Conservation (phyloP, 345 rosid genomes). For the Linum tenue region DNA sequence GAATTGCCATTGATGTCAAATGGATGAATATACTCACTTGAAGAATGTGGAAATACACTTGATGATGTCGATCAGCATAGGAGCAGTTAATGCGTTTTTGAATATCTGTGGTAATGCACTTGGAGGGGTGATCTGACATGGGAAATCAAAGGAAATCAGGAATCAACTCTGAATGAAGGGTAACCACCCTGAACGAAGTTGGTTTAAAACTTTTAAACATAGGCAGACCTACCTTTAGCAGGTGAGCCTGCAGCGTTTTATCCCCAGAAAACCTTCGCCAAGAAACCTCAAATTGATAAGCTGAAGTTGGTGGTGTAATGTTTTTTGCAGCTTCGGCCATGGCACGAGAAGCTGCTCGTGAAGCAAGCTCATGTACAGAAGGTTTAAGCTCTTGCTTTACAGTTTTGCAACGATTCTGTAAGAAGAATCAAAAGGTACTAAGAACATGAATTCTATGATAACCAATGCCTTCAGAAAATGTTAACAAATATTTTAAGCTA, state of each 20-base stretch:
- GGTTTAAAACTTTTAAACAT: too few relatives aligned
- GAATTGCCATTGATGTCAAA: constrained; percentile 8
- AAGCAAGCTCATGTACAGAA: constrained; percentile 77
- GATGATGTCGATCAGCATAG: constrained; percentile 59
- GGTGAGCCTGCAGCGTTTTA: constrained; percentile 39
- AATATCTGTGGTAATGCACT: constrained; percentile 63
- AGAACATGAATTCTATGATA: too few relatives aligned
- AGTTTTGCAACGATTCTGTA: constrained; percentile 32
- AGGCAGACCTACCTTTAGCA: constrained; percentile 54
- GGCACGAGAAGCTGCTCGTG: constrained; percentile 72
- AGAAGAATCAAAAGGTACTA: not conserved
- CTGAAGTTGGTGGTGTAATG: constrained; percentile 60
- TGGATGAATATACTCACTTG: constrained; percentile 32
- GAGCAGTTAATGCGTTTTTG: constrained; percentile 64
- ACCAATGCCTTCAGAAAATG: not conserved
- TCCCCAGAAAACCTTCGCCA: constrained; percentile 76
- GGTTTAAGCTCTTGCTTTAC: constrained; percentile 39
- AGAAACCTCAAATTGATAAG: constrained; percentile 73
- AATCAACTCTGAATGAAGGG: constrained; percentile 1
- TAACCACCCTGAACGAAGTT: too few relatives aligned
- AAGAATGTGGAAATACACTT: constrained; percentile 63
- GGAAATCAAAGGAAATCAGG: constrained; percentile 3
- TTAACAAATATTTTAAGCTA: too few relatives aligned
- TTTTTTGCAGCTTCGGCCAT: constrained; percentile 62
- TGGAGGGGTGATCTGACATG: constrained; percentile 54